Percentiles rank a stretch among this genome's conserved stretches.
These are phyloP conservation scores for Salix caprea DNA, from an alignment of 345 rosid species.

Conservation along the genomic window DNA sequence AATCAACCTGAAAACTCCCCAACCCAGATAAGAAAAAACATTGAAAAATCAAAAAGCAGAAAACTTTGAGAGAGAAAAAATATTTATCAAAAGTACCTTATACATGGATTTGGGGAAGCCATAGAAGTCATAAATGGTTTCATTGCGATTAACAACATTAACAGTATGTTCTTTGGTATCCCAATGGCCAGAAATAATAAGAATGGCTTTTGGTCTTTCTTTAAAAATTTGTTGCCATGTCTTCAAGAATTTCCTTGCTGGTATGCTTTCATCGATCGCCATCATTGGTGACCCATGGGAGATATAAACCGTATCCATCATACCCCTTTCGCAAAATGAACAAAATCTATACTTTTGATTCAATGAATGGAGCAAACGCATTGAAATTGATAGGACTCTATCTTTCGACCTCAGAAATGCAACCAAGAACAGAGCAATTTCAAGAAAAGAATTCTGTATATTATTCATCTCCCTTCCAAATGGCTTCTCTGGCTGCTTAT, in stretches of 20 bases:
- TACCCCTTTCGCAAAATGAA: background rate
- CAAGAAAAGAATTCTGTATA: too few relatives aligned
- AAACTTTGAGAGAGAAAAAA: background rate
- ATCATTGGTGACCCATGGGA: conserved; percentile 86
- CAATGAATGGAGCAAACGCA: background rate
- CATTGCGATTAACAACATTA: conserved; percentile 49
- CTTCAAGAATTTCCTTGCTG: conserved; percentile 65
- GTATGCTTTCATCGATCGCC: conserved; percentile 59
- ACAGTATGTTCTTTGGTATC: conserved; percentile 64
- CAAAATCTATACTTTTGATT: background rate
- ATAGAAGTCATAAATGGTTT: conserved; percentile 77
- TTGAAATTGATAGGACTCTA: too few relatives aligned
- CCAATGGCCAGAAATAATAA: conserved; percentile 87
- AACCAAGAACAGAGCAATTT: too few relatives aligned
- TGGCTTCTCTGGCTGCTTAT: too few relatives aligned
- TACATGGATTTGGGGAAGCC: conserved; percentile 74
- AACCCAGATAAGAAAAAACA: background rate
- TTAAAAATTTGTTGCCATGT: conserved; percentile 47
- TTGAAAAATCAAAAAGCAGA: background rate
- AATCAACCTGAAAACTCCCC: too few relatives aligned
- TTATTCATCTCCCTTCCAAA: too few relatives aligned
- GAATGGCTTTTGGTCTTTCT: conserved; percentile 60
- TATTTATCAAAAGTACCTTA: conserved; percentile 33
- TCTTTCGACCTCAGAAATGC: too few relatives aligned
- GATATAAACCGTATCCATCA: conserved; percentile 53